phyloP scores from a whole-genome alignment of 495 filamentous ascomycete species.

The Talaromyces trachyspermus region DNA sequence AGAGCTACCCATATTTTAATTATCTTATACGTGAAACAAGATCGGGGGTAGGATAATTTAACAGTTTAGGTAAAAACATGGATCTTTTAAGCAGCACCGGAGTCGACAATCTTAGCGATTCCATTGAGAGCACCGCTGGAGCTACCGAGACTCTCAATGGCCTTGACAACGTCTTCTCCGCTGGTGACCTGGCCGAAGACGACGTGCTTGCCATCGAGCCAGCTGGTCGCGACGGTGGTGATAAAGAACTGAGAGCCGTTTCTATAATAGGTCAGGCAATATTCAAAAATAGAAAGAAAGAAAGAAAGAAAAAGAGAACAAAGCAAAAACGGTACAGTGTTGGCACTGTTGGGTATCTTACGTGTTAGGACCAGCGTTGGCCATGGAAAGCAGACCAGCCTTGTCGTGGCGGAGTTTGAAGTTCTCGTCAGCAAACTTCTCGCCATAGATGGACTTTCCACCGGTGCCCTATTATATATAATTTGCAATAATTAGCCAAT shows the following conservation, averaged over 20 bases:
- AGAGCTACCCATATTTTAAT: too few species aligned
- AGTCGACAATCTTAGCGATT: slow-evolving; percentile 54
- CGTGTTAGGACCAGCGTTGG: slow-evolving; percentile 86
- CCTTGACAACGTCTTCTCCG: slow-evolving; percentile 53
- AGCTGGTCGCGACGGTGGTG: slow-evolving; percentile 84
- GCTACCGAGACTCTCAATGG: slow-evolving; percentile 65
- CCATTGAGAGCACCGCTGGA: slow-evolving; percentile 54
- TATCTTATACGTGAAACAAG: not conserved
- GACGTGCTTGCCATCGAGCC: slow-evolving; percentile 95
- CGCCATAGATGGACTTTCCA: slow-evolving; percentile 93
- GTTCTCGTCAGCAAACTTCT: slow-evolving; percentile 97
- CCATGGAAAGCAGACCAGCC: slow-evolving; percentile 92
- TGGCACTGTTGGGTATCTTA: too few species aligned
- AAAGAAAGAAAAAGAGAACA: not conserved
- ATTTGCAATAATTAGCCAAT: not conserved
- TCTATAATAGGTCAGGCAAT: slow-evolving; percentile 35
- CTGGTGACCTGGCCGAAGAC: slow-evolving; percentile 92
- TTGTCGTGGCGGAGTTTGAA: slow-evolving; percentile 76
- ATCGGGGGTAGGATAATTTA: not conserved
- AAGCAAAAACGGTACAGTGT: too few species aligned
- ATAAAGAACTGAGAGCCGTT: slow-evolving; percentile 99
- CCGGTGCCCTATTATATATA: slow-evolving; percentile 58
- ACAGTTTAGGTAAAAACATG: slow-evolving; percentile 1
- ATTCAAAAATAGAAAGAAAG: not conserved
- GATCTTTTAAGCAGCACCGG: slow-evolving; percentile 46